Evolutionary conservation across 176 grass and related monocot genomes (phyloP).

Genomic region (Elaeis guineensis): DNA sequence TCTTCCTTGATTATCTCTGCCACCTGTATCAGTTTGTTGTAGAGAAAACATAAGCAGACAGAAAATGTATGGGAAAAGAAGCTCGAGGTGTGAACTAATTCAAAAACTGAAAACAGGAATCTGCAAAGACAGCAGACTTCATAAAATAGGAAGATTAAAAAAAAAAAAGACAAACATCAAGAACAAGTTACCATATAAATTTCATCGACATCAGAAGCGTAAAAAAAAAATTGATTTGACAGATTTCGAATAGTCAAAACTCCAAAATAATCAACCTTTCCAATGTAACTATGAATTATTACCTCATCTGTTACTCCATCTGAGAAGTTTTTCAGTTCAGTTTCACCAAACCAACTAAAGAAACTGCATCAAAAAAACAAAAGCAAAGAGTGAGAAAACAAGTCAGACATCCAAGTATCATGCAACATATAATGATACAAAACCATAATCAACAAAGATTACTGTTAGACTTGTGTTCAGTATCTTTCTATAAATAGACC

Average conservation of each 20-base stretch:
- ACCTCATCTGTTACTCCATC: slow-evolving; percentile 26
- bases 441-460: no score
- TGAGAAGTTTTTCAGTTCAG: slow-evolving; percentile 11
- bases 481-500: no score
- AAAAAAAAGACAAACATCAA: no score
- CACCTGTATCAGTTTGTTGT: slow-evolving; percentile 18
- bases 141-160: no score
- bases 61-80: no score
- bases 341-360: slow-evolving; percentile 33
- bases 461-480: no score
- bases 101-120: no score
- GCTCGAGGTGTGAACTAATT: no score
- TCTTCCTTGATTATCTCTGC: slow-evolving; percentile 88
- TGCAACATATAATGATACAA: background rate
- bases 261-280: background rate
- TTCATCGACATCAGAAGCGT: background rate
- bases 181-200: no score
- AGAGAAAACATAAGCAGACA: background rate
- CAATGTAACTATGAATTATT: background rate
- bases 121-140: no score
- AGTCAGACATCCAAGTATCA: background rate
- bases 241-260: background rate
- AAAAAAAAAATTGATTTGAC: background rate
- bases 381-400: background rate
- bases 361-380: slow-evolving; percentile 26